A percentile compares a stretch with the other conserved stretches of the same genome.
phyloP scores from a whole-genome alignment of 1,284 basidiomycete genomes.

The Puccinia sorghi region DNA sequence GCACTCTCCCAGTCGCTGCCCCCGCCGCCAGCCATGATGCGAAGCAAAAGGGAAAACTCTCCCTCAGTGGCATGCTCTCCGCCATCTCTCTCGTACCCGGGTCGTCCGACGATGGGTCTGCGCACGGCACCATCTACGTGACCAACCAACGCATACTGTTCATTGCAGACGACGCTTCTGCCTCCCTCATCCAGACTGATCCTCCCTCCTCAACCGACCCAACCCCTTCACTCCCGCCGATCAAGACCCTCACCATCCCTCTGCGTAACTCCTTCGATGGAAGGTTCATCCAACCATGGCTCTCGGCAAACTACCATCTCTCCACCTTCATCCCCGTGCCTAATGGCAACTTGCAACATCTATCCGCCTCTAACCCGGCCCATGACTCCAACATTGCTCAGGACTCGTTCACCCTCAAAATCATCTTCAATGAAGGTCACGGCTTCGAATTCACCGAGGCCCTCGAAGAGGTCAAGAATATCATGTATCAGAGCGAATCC shows the following conservation, averaged over 20 bases:
- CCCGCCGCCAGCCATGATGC: not conserved
- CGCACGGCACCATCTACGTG: conserved; percentile 24
- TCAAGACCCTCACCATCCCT: conserved; percentile 33
- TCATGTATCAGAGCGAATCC: conserved; percentile 23
- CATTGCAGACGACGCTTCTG: conserved; percentile 6
- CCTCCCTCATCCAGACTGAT: too few relatives aligned
- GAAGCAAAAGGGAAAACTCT: conserved; percentile 20
- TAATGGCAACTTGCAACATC: conserved; percentile 11
- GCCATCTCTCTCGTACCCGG: not conserved
- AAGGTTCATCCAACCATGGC: conserved; percentile 36
- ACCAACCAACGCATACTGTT: conserved; percentile 40
- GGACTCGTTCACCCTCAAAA: conserved; percentile 34
- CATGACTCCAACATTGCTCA: not conserved
- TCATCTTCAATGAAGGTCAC: conserved; percentile 36
- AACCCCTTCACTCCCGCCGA: not conserved
- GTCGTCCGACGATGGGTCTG: not conserved
- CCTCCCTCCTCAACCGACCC: not conserved
- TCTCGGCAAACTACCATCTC: conserved; percentile 45
- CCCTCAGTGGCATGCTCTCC: conserved; percentile 1
- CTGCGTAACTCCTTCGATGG: conserved; percentile 35
- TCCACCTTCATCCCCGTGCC: conserved; percentile 38
- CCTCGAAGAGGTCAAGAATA: conserved; percentile 37
- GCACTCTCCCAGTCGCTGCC: too few relatives aligned
- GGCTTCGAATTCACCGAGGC: conserved; percentile 45
- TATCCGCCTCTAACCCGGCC: not conserved